These are phyloP conservation scores for Aquilaria yunnanensis DNA, from an alignment of 345 rosid genomes.

Conservation along the genomic window DNA sequence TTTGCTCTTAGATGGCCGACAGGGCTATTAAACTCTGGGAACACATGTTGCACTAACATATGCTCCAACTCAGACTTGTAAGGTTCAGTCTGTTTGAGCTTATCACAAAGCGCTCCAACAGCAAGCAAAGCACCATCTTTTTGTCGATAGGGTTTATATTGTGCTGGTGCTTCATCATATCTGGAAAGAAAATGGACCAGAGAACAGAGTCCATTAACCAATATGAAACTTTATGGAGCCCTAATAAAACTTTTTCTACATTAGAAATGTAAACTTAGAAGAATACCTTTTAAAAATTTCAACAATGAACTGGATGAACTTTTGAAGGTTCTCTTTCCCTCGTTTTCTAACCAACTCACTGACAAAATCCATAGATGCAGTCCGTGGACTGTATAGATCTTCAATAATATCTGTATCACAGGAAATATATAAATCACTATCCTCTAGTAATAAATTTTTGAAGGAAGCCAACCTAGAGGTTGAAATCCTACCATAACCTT, in stretches of 20 bases:
- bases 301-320: conserved; percentile 77
- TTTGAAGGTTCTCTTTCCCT: conserved; percentile 88
- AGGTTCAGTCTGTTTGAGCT: conserved; percentile 91
- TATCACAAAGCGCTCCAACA: conserved; percentile 97
- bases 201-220: background rate
- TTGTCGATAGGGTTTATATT: conserved; percentile 76
- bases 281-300: conserved; percentile 74
- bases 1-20: conserved; percentile 97
- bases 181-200: conserved; percentile 28
- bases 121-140: conserved; percentile 99
- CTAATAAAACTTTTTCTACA: background rate
- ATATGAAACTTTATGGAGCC: background rate
- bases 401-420: conserved; percentile 84
- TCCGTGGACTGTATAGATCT: conserved; percentile 96
- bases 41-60: conserved; percentile 96
- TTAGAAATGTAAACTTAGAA: conserved; percentile 8
- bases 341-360: conserved; percentile 95
- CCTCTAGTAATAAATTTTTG: background rate
- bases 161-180: conserved; percentile 69
- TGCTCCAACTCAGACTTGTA: conserved; percentile 86
- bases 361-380: conserved; percentile 98
- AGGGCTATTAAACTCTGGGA: conserved; percentile 92
- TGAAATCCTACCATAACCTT: conserved; percentile 87
- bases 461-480: conserved; percentile 1
- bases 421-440: conserved; percentile 15